Base-by-base conservation (phyloP, 2,329 filamentous ascomycete genomes). In the Alternaria solani region DNA sequence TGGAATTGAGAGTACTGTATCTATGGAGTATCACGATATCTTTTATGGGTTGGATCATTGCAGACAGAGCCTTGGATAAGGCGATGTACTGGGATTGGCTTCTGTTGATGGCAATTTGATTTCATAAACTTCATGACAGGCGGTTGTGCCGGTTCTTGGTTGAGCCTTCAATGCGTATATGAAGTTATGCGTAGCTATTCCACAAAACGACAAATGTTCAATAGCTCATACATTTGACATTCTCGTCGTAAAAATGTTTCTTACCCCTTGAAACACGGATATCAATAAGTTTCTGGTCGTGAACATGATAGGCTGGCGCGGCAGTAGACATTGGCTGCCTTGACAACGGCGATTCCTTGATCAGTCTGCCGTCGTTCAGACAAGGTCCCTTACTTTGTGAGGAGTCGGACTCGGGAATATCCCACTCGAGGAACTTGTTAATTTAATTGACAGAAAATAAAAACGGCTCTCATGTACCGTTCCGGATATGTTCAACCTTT, bases 401-500 rank as follows among this genome's bases (percentile, higher is more conserved):
- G 16, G 23, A 43, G 32, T 36, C 32, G 14, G 32, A 36, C 32
- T 16, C 32, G 14, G 11, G 12, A 6, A 16, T 36, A 12, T 14
- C 32, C 14, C 32, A 16, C 6, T 16, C 5, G 32, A 7, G 7
- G 12, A 12, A 16, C 12, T 36, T 12, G 6, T 12, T 36, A 12
- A 3, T 16, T 36, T 16, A 5, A 36, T 16, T 36, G 14, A 16
- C 14, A 6, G 12, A 12, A 36, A 16, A 12, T 8, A 30, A 9
- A 9, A 30, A 5, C 11, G 28, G 11, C 4, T 28, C 5, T 59
- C 46, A 39, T 6, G 49, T 52, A 3, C 61, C 60, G 9, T 48
- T 57, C 39, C 54, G 57, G 5, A 67, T 39, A 42, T 71, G 64
- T 32, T 71, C 69, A 6, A 64, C 55, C 57, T 73, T 73, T 0